These are phyloP conservation scores for Tillandsia leiboldiana DNA, from an alignment of 176 grass and related monocot species.

Conservation along the genomic window DNA sequence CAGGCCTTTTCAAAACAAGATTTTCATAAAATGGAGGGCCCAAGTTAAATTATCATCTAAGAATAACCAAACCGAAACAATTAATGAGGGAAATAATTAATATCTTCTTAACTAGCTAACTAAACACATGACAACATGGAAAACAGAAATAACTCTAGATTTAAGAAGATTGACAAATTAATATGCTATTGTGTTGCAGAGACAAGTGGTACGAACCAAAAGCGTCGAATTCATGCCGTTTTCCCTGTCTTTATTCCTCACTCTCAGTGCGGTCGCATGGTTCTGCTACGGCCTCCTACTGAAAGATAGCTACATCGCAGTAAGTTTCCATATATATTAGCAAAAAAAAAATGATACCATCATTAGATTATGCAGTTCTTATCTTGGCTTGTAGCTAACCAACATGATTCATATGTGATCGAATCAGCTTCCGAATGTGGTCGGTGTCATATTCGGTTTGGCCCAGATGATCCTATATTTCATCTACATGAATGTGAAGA, in stretches of 20 bases:
- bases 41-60: too few relatives aligned
- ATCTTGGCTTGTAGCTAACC: neutral
- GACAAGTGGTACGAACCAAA: conserved; percentile 69
- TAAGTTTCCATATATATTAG: neutral
- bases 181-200: conserved; percentile 27
- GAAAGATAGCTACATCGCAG: conserved; percentile 54
- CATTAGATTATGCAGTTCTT: neutral
- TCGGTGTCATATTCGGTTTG: conserved; percentile 63
- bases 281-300: conserved; percentile 68
- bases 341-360: neutral
- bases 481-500: conserved; percentile 44
- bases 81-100: too few relatives aligned
- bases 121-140: too few relatives aligned
- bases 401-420: neutral
- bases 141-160: too few relatives aligned
- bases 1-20: too few relatives aligned
- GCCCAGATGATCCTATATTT: conserved; percentile 68
- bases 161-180: neutral
- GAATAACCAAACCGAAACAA: too few relatives aligned
- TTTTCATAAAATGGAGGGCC: too few relatives aligned
- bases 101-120: too few relatives aligned
- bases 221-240: conserved; percentile 94
- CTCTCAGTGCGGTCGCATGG: conserved; percentile 79
- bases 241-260: conserved; percentile 70
- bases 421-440: conserved; percentile 61